Evolutionary conservation across 2,329 filamentous ascomycete species (phyloP).

Genomic region (Botryosphaeria dothidea): DNA sequence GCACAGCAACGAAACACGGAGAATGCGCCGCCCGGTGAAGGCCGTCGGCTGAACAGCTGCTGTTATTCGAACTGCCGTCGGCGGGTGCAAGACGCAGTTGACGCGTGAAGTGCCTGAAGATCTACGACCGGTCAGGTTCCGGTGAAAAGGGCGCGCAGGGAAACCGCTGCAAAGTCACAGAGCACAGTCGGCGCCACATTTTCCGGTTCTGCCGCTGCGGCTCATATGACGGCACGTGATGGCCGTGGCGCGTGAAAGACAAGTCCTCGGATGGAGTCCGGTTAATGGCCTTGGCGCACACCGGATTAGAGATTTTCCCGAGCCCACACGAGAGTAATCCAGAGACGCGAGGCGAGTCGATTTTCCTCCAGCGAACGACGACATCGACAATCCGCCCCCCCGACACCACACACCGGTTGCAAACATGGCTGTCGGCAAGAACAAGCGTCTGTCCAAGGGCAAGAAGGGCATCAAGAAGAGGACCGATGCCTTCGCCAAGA

Average conservation of each 20-base stretch:
- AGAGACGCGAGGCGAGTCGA: too few species aligned
- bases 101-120: slow-evolving; percentile 12
- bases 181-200: background rate
- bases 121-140: slow-evolving; percentile 6
- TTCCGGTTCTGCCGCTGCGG: background rate
- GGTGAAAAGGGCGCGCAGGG: slow-evolving; percentile 9
- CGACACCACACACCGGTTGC: slow-evolving; percentile 49
- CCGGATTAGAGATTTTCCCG: too few species aligned
- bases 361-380: slow-evolving; percentile 24
- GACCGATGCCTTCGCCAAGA: slow-evolving; percentile 97
- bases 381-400: slow-evolving; percentile 32
- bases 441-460: slow-evolving; percentile 99
- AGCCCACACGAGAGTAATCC: too few species aligned
- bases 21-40: background rate
- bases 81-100: background rate
- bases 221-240: background rate
- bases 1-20: background rate
- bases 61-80: background rate
- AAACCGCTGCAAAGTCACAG: slow-evolving; percentile 1
- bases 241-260: too few species aligned
- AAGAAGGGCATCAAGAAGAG: slow-evolving; percentile 99
- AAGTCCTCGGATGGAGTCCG: too few species aligned
- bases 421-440: slow-evolving; percentile 89
- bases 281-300: too few species aligned
- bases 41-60: background rate